Conservation (phyloP, 148 eudicot genomes). For the Fagopyrum homotropicum region DNA sequence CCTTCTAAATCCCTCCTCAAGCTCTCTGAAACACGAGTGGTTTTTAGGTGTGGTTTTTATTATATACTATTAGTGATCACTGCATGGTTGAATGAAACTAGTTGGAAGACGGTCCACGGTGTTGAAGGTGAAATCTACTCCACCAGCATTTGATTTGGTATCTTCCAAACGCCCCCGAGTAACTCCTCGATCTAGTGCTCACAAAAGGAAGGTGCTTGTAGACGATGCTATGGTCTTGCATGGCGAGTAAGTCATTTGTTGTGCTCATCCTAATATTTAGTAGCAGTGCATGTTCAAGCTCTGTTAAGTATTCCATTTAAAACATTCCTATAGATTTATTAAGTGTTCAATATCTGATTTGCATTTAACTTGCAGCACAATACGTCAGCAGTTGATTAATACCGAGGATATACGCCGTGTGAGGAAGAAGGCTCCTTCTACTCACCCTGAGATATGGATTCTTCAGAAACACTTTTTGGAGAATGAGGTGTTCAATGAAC, state of each 20-base stretch:
- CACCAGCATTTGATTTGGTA: constrained; percentile 37
- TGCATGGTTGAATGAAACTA: constrained; percentile 22
- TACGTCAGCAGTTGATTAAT: constrained; percentile 74
- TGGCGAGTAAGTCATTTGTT: constrained; percentile 78
- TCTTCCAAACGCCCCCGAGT: constrained; percentile 53
- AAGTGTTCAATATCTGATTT: not conserved
- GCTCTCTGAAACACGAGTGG: not conserved
- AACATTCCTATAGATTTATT: not conserved
- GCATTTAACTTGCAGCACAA: constrained; percentile 35
- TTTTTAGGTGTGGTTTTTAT: not conserved
- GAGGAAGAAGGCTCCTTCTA: constrained; percentile 95
- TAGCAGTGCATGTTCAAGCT: not conserved
- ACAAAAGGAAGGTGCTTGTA: constrained; percentile 77
- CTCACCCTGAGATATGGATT: constrained; percentile 71
- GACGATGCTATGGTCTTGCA: constrained; percentile 90
- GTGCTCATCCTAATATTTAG: constrained; percentile 9
- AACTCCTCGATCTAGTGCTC: constrained; percentile 41
- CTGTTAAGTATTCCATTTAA: not conserved
- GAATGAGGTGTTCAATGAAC: constrained; percentile 64
- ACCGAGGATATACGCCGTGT: constrained; percentile 87
- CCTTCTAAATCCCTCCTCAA: not conserved
- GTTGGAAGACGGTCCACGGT: constrained; percentile 74
- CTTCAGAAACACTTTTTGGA: constrained; percentile 68
- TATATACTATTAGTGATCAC: not conserved
- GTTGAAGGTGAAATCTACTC: constrained; percentile 67